Evolutionary conservation across 805 yeast species (phyloP).

Genomic region (Candida hispaniensis): DNA sequence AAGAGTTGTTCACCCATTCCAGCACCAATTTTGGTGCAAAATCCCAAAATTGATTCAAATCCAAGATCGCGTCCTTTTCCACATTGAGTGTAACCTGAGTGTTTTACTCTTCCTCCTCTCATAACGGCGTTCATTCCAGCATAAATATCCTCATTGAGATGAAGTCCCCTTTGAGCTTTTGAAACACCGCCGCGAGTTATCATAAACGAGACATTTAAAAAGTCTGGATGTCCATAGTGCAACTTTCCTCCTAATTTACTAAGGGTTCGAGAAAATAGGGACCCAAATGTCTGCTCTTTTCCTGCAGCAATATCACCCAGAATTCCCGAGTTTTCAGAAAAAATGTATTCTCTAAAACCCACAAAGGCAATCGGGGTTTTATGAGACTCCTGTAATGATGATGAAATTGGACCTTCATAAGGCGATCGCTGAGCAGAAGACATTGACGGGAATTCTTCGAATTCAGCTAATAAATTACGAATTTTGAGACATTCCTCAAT

Average conservation of each 20-base stretch:
- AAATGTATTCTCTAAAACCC: slow-evolving; percentile 75
- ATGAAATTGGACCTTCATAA: slow-evolving; percentile 42
- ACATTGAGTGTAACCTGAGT: slow-evolving; percentile 74
- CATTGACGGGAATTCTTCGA: slow-evolving; percentile 44
- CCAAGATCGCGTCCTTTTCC: slow-evolving; percentile 84
- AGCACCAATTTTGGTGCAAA: slow-evolving; percentile 77
- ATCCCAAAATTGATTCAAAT: slow-evolving; percentile 69
- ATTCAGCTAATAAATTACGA: slow-evolving; percentile 63
- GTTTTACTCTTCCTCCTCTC: slow-evolving; percentile 76
- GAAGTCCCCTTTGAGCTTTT: slow-evolving; percentile 73
- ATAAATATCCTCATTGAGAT: slow-evolving; percentile 74
- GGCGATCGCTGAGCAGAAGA: slow-evolving; percentile 29
- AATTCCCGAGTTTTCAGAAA: slow-evolving; percentile 72
- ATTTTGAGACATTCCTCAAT: slow-evolving; percentile 73
- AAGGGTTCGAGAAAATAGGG: slow-evolving; percentile 69
- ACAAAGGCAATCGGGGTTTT: slow-evolving; percentile 63
- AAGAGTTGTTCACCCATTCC: slow-evolving; percentile 87
- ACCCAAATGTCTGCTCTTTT: slow-evolving; percentile 80
- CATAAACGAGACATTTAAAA: slow-evolving; percentile 64
- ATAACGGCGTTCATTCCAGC: slow-evolving; percentile 74
- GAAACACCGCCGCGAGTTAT: slow-evolving; percentile 81
- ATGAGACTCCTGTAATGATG: slow-evolving; percentile 30
- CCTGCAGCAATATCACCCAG: slow-evolving; percentile 84
- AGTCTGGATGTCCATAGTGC: slow-evolving; percentile 84
- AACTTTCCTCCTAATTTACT: slow-evolving; percentile 75